These are phyloP conservation scores for Peniophora sp. DNA, from an alignment of 1,284 basidiomycete species.

Conservation along the genomic window DNA sequence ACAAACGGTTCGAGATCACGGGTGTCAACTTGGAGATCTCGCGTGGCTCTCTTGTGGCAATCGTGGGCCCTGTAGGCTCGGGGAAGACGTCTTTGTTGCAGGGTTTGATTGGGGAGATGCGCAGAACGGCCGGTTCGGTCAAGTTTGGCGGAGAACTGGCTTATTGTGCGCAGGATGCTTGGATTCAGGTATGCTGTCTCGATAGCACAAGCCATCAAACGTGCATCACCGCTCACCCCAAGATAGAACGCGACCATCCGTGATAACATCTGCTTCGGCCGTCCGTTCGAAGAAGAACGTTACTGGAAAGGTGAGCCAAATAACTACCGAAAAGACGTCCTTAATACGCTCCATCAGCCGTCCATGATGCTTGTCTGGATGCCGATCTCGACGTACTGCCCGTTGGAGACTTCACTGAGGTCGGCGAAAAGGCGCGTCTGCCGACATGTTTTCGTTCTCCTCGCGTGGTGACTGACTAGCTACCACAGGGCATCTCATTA, in stretches of 20 bases:
- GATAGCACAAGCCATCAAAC: too few species aligned
- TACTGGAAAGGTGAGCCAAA: constrained; percentile 62
- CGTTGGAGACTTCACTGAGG: constrained; percentile 80
- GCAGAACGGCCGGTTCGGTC: constrained; percentile 42
- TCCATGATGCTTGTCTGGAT: constrained; percentile 39
- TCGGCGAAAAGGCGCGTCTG: constrained; percentile 20
- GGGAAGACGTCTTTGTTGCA: constrained; percentile 59
- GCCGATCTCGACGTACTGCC: constrained; percentile 78
- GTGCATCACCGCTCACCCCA: too few species aligned
- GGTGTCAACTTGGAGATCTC: constrained; percentile 46
- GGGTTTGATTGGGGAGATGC: constrained; percentile 73
- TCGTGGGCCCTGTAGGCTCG: constrained; percentile 61
- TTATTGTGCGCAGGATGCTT: constrained; percentile 81
- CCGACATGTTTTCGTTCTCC: neutral
- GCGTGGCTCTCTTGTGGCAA: constrained; percentile 51
- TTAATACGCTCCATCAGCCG: too few species aligned
- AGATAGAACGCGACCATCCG: constrained; percentile 14
- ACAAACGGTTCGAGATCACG: constrained; percentile 30
- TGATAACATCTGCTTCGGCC: constrained; percentile 65
- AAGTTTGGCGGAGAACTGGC: constrained; percentile 63
- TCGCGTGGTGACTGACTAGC: neutral
- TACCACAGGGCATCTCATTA: constrained; percentile 63
- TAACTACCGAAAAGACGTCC: too few species aligned
- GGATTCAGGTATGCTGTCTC: constrained; percentile 82
- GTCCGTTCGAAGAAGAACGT: constrained; percentile 54